Evolutionary conservation across 2,329 filamentous ascomycete species (phyloP), one percentile per base, ranked within the genome.

Genomic region (Colletotrichum tanaceti): DNA sequence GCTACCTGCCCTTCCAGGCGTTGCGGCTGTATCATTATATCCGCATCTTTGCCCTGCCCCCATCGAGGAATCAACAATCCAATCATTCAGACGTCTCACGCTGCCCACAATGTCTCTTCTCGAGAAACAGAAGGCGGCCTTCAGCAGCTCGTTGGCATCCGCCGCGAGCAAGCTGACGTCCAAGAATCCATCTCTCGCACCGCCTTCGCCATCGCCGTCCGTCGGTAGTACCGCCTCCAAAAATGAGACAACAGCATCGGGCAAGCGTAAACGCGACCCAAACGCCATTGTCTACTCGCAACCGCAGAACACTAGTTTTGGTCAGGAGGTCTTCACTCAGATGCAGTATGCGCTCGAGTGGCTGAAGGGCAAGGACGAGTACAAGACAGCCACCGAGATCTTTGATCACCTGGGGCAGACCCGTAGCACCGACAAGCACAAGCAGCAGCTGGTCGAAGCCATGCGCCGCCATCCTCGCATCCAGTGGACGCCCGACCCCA

Each of bases 331-430:
- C 78, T 90, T 93, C 83, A 97, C 94, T 14, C 93, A 97, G 78
- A 90, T 98, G 77, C 88, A 91, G 66, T 97, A 94, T 80, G 93
- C 93, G 22, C 90, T 97, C 77, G 89, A 94, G 71, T 93, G 93
- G 77, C 88, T 97, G 68, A 91, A 91, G 81, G 88, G 88, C 72
- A 90, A 90, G 77, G 87, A 88, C 67, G 82, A 89, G 70, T 82
- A 91, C 63, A 88, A 94, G 77, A 87, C 86, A 43, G 91, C 97
- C 68, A 83, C 87, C 57, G 91, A 95, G 72, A 91, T 98, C 73
- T 87, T 96, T 73, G 88, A 90, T 73, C 96, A 96, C 78, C 85
- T 97, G 69, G 93, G 91, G 61, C 86, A 96, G 44, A 87, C 88
- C 58, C 82, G 87, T 70, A 85, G 87, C 49, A 81, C 88, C 16